Base-by-base conservation (phyloP, 2,329 filamentous ascomycete genomes). In the Alternaria ventricosa region DNA sequence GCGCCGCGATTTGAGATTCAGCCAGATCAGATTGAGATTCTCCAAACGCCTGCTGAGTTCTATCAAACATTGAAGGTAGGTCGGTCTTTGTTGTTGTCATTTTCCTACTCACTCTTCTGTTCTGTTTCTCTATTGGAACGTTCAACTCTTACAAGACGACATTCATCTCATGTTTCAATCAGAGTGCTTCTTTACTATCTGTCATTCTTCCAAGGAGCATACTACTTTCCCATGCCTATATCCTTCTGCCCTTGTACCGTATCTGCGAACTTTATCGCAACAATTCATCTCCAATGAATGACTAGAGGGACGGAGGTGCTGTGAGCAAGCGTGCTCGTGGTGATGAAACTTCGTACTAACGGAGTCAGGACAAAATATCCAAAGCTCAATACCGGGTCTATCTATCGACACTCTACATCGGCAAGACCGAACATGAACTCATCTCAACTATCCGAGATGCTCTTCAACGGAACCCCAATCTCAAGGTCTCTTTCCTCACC, bases 331-430 rank as follows among this genome's bases (percentile, higher is more conserved):
- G 20, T 27, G 46, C 22, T 55, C 53, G 41, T 18, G n/a, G 28
- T 5, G 4, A 53, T 6, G 12, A 3, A 5, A 53, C 1, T 18
- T 15, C 1, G 13, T 22, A 51, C 70, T 74, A 64, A 78, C 61
- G 28, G 8, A 7, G 8, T 11, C 55, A 78, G 76, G 56, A 87
- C 67, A 97, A 94, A 82, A 97, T 99, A 76, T 87, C 87, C 56
- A 87, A 87, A 66, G 96, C 96, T 10, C 88, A 93, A 79, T 86
- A 83, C 56, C 88, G 92, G 63, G 91, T 99, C 69, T 99, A 96
- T 78, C 84, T 99, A 54, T 97, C 94, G n/a, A 99, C 96, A 0
- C 83, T 99, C 56, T 99, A 99, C 78, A 96, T 99, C 77, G 96
- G 96, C 67, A 97, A 95, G 79, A 92, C 92, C 2, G 96, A 99